These are phyloP conservation scores for Pouteria campechiana DNA, from an alignment of 179 eudicot species.

Conservation along the genomic window DNA sequence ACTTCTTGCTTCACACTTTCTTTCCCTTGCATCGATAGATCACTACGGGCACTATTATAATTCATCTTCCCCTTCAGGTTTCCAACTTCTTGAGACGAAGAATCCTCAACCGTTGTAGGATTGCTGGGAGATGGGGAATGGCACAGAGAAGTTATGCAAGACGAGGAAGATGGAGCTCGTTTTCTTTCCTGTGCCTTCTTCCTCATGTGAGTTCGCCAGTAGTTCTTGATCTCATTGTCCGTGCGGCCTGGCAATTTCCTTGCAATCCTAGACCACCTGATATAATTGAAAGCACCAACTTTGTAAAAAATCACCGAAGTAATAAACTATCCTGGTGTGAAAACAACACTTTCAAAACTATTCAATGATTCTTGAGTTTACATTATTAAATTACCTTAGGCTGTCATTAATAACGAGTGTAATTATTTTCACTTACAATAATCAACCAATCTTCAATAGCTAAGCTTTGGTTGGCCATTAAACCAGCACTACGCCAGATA, in stretches of 20 bases:
- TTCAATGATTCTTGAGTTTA: background rate
- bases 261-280: conserved; percentile 93
- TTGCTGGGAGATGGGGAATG: conserved; percentile 33
- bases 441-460: too few relatives aligned
- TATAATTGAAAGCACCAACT: background rate
- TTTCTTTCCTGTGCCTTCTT: conserved; percentile 86
- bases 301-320: background rate
- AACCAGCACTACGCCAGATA: too few relatives aligned
- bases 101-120: conserved; percentile 22
- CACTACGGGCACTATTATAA: conserved; percentile 20
- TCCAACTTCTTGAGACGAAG: conserved; percentile 34
- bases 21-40: conserved; percentile 8
- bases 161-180: conserved; percentile 40
- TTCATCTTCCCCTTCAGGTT: conserved; percentile 14
- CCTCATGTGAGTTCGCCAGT: conserved; percentile 95
- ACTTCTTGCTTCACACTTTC: conserved; percentile 5
- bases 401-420: background rate
- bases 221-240: conserved; percentile 92
- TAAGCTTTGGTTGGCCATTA: too few relatives aligned
- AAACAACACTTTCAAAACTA: background rate
- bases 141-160: conserved; percentile 24
- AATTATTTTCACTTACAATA: too few relatives aligned
- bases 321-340: background rate
- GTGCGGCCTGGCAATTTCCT: conserved; percentile 87
- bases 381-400: background rate